phyloP scores from a whole-genome alignment of 768 basidiomycete species.

The Neoboletus magnificus region DNA sequence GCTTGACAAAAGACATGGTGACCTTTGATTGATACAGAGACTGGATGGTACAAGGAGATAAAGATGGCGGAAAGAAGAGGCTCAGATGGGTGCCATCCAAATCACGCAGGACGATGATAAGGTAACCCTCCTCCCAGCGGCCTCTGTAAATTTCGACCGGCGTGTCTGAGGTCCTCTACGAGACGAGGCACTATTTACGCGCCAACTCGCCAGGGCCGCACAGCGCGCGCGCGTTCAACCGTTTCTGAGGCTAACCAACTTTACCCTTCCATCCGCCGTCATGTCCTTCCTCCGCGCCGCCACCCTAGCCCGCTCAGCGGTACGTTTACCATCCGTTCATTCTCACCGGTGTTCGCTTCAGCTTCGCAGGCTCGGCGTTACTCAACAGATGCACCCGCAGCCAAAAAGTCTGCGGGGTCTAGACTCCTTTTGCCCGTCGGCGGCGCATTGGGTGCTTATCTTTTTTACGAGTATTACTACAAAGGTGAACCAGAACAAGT shows the following conservation, averaged over 20 bases:
- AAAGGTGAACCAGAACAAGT: constrained; percentile 29
- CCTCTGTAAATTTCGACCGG: constrained; percentile 8
- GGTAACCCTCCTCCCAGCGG: constrained; percentile 16
- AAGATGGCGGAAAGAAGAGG: constrained; percentile 14
- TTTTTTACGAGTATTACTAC: constrained; percentile 52
- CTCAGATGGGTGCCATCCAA: constrained; percentile 13
- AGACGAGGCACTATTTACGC: background rate
- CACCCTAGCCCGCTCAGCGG: constrained; percentile 41
- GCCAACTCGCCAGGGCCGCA: background rate
- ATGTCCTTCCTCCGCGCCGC: constrained; percentile 47
- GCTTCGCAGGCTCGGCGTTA: constrained; percentile 40
- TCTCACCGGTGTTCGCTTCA: background rate
- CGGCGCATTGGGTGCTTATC: constrained; percentile 41
- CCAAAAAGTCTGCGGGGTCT: constrained; percentile 49
- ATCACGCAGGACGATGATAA: constrained; percentile 8
- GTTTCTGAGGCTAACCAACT: background rate
- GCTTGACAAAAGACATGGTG: constrained; percentile 91
- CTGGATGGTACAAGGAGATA: background rate
- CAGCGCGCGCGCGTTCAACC: background rate
- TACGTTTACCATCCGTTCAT: constrained; percentile 15
- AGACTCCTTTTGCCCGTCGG: constrained; percentile 37
- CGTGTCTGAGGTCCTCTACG: constrained; percentile 23
- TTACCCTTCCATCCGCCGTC: background rate
- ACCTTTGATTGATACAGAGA: background rate
- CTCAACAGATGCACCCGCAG: constrained; percentile 42